A percentile compares a stretch with the other conserved stretches of the same genome.
These are phyloP conservation scores for Hypoxylon sp. DNA, from an alignment of 2,329 filamentous ascomycete genomes.

Conservation along the genomic window DNA sequence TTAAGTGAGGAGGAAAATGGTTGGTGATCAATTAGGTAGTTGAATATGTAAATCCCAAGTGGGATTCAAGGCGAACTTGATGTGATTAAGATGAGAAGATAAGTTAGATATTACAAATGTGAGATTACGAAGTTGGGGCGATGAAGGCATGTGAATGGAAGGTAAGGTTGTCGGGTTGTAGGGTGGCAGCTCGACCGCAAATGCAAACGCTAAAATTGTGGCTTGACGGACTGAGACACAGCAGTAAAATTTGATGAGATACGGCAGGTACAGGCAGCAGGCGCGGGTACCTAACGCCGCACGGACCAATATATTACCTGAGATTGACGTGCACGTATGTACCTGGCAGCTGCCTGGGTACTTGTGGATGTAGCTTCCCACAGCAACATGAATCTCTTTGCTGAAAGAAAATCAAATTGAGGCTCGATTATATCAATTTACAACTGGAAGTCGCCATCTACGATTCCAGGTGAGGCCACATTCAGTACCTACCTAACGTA, in stretches of 20 bases:
- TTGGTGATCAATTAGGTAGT: background rate
- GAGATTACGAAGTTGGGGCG: slow-evolving; percentile 6
- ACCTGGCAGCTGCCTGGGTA: too few relatives aligned
- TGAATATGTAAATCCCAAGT: background rate
- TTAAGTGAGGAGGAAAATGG: background rate
- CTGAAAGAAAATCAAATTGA: background rate
- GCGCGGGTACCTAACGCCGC: background rate
- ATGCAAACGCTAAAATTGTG: slow-evolving; percentile 28
- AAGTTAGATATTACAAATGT: background rate
- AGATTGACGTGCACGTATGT: background rate
- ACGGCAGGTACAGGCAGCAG: too few relatives aligned
- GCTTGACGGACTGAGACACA: slow-evolving; percentile 13
- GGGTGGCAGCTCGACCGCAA: slow-evolving; percentile 2
- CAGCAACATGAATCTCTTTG: background rate
- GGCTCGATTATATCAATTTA: background rate
- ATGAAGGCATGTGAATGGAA: background rate
- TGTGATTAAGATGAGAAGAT: background rate
- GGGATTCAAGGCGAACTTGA: background rate
- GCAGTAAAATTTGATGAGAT: too few relatives aligned
- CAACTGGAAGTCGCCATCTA: background rate
- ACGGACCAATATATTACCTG: background rate
- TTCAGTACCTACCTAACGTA: background rate
- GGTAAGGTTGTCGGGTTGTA: background rate
- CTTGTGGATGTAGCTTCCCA: too few relatives aligned
- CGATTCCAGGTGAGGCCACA: background rate